Conservation (phyloP, 2,329 filamentous ascomycete genomes). For the Pseudodiploospora longispora region DNA sequence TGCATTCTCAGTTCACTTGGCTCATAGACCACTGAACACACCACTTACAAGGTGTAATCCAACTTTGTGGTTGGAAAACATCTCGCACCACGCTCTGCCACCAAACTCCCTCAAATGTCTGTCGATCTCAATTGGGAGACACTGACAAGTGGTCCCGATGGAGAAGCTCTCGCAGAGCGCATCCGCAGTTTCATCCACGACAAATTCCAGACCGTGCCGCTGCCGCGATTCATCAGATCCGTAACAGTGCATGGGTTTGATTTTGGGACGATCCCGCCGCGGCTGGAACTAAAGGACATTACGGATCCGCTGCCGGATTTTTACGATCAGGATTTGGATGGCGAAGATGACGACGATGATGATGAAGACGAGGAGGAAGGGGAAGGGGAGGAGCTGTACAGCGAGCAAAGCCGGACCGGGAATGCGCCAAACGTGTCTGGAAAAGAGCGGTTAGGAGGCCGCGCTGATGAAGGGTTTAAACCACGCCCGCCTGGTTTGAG, state of each 20-base stretch:
- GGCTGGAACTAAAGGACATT: conserved; percentile 91
- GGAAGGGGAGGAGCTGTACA: too few species aligned
- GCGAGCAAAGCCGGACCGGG: conserved; percentile 6
- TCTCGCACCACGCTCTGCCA: too few species aligned
- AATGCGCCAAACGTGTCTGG: conserved; percentile 13
- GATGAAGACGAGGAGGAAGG: conserved; percentile 23
- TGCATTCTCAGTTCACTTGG: too few species aligned
- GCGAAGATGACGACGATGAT: conserved; percentile 34
- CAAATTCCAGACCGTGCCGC: conserved; percentile 84
- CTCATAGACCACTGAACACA: too few species aligned
- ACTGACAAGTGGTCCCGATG: conserved; percentile 82
- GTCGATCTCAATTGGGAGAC: conserved; percentile 97
- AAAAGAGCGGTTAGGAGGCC: conserved; percentile 10
- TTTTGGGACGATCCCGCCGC: conserved; percentile 75
- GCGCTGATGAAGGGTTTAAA: conserved; percentile 9
- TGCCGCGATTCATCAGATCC: conserved; percentile 94
- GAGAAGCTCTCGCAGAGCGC: conserved; percentile 70
- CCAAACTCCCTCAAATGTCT: conserved; percentile 56
- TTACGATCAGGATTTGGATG: conserved; percentile 71
- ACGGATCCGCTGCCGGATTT: conserved; percentile 94
- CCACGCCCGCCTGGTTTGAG: conserved; percentile 20
- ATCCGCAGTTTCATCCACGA: conserved; percentile 93
- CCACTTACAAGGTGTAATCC: too few species aligned
- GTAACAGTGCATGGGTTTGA: conserved; percentile 92
- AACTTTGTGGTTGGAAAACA: too few species aligned